Conservation (phyloP, 2,329 filamentous ascomycete species). For the Aspergillus calidoustus region DNA sequence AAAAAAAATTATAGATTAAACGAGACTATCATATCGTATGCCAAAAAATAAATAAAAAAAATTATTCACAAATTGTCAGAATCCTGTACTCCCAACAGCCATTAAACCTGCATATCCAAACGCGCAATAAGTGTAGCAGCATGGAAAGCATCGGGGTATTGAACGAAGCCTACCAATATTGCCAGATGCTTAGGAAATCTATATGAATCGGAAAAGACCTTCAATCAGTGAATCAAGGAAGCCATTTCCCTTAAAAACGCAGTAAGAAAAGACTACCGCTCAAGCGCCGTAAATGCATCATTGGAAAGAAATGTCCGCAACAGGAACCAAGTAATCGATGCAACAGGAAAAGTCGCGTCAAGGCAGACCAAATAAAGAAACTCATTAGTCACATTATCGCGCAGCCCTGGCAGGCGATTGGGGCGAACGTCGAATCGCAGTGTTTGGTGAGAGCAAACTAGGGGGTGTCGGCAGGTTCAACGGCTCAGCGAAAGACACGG, state of each 20-base stretch:
- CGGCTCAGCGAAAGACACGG: conserved; percentile 27
- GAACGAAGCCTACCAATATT: conserved; percentile 13
- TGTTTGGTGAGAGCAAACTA: conserved; percentile 27
- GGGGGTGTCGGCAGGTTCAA: conserved; percentile 30
- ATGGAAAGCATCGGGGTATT: conserved; percentile 23
- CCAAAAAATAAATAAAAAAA: no score
- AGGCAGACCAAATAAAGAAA: background rate
- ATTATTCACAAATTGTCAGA: background rate
- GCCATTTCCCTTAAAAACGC: conserved; percentile 1
- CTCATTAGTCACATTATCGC: conserved; percentile 25
- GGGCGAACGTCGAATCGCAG: conserved; percentile 28
- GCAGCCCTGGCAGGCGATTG: conserved; percentile 33
- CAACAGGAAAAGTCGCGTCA: background rate
- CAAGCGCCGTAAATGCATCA: conserved; percentile 31
- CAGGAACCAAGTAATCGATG: conserved; percentile 5
- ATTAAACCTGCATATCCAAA: background rate
- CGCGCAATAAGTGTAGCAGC: conserved; percentile 10
- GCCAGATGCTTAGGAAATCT: conserved; percentile 18
- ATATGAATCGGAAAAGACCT: conserved; percentile 13
- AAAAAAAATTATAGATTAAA: background rate
- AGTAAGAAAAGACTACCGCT: conserved; percentile 27
- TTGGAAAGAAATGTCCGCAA: conserved; percentile 19
- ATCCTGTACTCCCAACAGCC: background rate
- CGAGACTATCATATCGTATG: background rate
- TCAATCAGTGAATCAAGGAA: conserved; percentile 3